Base-by-base conservation (phyloP, 495 filamentous ascomycete genomes). In the Hypomontagnella submonticulosa region DNA sequence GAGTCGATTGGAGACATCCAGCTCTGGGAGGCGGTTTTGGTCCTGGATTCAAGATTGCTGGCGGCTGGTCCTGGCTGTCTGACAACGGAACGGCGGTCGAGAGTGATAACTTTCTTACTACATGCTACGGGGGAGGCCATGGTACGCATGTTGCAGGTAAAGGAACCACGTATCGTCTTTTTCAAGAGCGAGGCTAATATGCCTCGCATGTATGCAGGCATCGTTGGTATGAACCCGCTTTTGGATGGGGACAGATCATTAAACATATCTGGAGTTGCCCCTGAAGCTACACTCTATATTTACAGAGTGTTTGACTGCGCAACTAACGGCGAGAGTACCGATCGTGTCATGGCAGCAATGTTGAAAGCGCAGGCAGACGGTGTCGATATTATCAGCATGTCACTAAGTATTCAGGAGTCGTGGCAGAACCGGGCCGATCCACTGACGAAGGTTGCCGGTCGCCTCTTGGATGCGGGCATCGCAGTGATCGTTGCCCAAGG, bases 1-100 rank as follows among this genome's bases (percentile, higher is more conserved):
- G 81, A 2, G 70, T 81, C 46, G 81, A 83, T 57, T 84, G 83
- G 42, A 72, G 42, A n/a, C 81, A 83, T 47, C 80, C 82, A 1
- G 76, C 79, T 18, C 69, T 84, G 9, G 82, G 82, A 12, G 80
- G 78, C 9, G 76, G 78, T 3, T 74, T 80, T 53, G 82, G 82
- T 10, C 65, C 73, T 11, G 79, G 72, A 8, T 78, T 72, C 53
- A 79, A 81, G 67, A 72, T 84, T 33, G 70, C 67, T 15, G 76
- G 75, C 2, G 80, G 79, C 1, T 75, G 71, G 38, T 71, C 72
- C 44, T 77, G 77, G 67, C 70, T 77, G 1, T 64, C 66, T 1
- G 76, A 80, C 41, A 71, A 51, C 59, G 62, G 55, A 9, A 58
- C 38, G 27, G 58, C 27, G 23, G 42, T 20, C 1, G 63, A 46